Evolutionary conservation across 352 stramenopile genomes (phyloP), one percentile per base, ranked within the genome.

Genomic region (Pythium biforme): DNA sequence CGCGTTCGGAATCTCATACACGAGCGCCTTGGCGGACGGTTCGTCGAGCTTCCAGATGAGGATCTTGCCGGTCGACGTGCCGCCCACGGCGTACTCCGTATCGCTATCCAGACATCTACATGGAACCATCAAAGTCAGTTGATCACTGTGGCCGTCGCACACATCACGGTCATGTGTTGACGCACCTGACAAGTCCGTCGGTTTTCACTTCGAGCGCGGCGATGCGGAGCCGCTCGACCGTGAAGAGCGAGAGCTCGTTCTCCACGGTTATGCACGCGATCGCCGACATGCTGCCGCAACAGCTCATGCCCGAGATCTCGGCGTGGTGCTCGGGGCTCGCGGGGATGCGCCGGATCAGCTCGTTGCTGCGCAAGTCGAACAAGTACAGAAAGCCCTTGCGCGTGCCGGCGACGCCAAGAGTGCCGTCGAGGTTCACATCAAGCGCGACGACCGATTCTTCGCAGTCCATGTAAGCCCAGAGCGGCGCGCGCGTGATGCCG

Each of bases 1-100:
- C 1, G 81, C 81, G 43, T 88, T 81, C n/a, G 79, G 73, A 51
- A 94, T 90, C 59, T 90, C 76, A 49, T 90, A 77, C 49, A 92
- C 76, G 31, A 87, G 77, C 55, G 88, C 81, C 41, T 79, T 70
- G 0, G 73, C 72, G n/a, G 62, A 73, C n/a, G 77, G 68, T 33
- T 91, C 83, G 63, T 90, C 80, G 6, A 95, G 73, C 55, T 91
- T 91, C 86, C 86, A 95, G 64, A 93, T 86, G 37, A 92, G 63
- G 15, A 93, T 55, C 52, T 89, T 89, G 59, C 86, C 86, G 1
- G 77, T 90, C 10, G 83, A 81, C 11, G 82, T 89, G 4, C 86
- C 86, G 29, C 79, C 86, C 5, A 93, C 73, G 4, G 84, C 86
- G 46, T 85, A 93, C 59, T 90, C 81, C 37, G 81, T 77, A 40